phyloP scores from a whole-genome alignment of 352 stramenopile genomes.

The Globisporangium perplexum region DNA sequence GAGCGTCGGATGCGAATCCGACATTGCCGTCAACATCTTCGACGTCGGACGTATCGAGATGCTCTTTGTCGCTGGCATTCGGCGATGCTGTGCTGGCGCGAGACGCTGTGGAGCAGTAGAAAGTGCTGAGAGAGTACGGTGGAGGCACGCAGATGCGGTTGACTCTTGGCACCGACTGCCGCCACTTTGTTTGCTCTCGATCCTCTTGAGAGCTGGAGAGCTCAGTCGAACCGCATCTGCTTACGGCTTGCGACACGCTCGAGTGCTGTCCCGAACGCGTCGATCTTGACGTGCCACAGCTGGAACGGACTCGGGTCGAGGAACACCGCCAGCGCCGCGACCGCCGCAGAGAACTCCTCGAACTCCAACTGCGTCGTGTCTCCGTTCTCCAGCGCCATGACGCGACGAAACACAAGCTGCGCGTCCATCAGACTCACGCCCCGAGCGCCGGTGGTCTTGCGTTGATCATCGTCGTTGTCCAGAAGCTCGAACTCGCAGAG shows the following conservation, averaged over 20 bases:
- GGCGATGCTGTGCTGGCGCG: too few relatives aligned
- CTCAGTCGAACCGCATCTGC: slow-evolving; percentile 10
- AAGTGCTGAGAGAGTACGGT: too few relatives aligned
- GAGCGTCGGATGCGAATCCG: too few relatives aligned
- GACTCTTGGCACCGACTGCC: too few relatives aligned
- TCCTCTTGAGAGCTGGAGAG: too few relatives aligned
- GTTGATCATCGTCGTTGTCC: neutral
- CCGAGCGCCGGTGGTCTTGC: neutral
- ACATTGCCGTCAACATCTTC: too few relatives aligned
- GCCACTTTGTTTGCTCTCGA: too few relatives aligned
- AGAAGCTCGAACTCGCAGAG: slow-evolving; percentile 28
- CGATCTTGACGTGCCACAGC: slow-evolving; percentile 47
- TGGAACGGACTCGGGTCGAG: slow-evolving; percentile 42
- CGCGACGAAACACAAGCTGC: slow-evolving; percentile 32
- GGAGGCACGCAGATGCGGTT: too few relatives aligned
- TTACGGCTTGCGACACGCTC: slow-evolving; percentile 2
- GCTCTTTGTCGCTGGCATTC: too few relatives aligned
- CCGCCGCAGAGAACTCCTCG: slow-evolving; percentile 45
- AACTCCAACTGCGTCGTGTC: slow-evolving; percentile 53
- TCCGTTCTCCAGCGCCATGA: slow-evolving; percentile 49
- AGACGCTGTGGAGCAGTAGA: too few relatives aligned
- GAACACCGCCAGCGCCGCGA: slow-evolving; percentile 40
- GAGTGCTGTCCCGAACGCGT: slow-evolving; percentile 32
- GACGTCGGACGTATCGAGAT: too few relatives aligned
- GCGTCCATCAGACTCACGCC: slow-evolving; percentile 8